Evolutionary conservation across 1,284 basidiomycete genomes (phyloP).

Genomic region (Inonotus hispidus): DNA sequence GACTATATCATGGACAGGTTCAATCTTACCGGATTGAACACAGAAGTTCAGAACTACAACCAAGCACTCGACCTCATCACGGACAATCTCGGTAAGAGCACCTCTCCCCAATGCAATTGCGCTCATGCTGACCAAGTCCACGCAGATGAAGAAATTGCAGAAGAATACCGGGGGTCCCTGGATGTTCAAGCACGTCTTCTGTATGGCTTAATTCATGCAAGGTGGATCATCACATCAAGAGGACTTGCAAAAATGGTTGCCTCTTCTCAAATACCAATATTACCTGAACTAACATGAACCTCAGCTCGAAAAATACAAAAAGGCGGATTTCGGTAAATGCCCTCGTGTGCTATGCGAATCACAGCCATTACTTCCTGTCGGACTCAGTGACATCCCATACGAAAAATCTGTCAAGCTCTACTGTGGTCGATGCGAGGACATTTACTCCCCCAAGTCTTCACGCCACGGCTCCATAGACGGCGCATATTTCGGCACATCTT

Average conservation of each 20-base stretch:
- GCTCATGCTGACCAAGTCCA: not conserved
- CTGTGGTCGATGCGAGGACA: conserved; percentile 94
- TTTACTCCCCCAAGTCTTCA: conserved; percentile 93
- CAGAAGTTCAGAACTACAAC: conserved; percentile 92
- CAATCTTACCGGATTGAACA: conserved; percentile 96
- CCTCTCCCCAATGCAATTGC: not conserved
- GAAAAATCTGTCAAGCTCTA: conserved; percentile 97
- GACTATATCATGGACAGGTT: conserved; percentile 98
- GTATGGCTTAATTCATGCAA: conserved; percentile 94
- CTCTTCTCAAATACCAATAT: conserved; percentile 3
- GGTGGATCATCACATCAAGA: conserved; percentile 93
- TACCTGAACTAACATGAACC: conserved; percentile 9
- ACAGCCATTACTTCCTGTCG: conserved; percentile 92
- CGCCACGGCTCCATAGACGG: conserved; percentile 94
- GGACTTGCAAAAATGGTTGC: conserved; percentile 93
- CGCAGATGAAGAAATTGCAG: conserved; percentile 74
- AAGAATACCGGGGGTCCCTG: conserved; percentile 73
- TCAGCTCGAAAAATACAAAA: conserved; percentile 94
- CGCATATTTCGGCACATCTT: conserved; percentile 95
- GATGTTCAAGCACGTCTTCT: conserved; percentile 87
- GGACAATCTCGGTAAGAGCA: conserved; percentile 75
- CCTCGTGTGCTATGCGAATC: conserved; percentile 90
- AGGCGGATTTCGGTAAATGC: conserved; percentile 93
- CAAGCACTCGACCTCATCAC: conserved; percentile 96
- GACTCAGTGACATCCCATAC: conserved; percentile 89